phyloP scores from a whole-genome alignment of 2,329 filamentous ascomycete genomes.

The Hypoxylon sp. region DNA sequence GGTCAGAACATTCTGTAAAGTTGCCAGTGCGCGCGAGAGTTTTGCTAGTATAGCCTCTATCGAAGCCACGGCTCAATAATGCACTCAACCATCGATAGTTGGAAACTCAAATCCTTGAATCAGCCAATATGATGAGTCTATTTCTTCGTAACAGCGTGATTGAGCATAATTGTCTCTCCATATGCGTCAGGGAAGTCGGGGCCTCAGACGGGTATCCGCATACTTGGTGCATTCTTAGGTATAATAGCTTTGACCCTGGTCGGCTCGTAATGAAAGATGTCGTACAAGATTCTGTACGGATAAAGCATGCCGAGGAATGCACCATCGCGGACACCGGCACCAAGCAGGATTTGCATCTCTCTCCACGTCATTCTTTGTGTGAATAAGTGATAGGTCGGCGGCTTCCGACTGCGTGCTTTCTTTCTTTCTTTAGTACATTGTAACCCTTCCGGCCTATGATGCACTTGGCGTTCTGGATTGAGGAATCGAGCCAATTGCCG shows the following conservation, averaged over 20 bases:
- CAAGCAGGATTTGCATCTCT: constrained; percentile 27
- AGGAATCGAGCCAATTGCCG: too few species aligned
- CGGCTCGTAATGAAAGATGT: constrained; percentile 34
- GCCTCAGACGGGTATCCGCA: constrained; percentile 36
- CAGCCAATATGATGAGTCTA: constrained; percentile 28
- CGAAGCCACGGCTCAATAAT: constrained; percentile 17
- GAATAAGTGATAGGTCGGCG: too few species aligned
- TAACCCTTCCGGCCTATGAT: too few species aligned
- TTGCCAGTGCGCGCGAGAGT: not conserved
- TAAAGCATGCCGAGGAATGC: constrained; percentile 22
- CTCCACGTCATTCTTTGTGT: constrained; percentile 1
- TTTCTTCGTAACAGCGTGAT: constrained; percentile 19
- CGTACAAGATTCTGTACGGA: constrained; percentile 27
- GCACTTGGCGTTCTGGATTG: too few species aligned
- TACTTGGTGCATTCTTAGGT: constrained; percentile 24
- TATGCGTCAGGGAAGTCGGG: constrained; percentile 17
- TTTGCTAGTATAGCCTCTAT: constrained; percentile 20
- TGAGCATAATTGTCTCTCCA: constrained; percentile 10
- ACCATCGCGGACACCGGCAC: constrained; percentile 27
- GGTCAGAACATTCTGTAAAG: not conserved
- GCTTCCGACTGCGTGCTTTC: too few species aligned
- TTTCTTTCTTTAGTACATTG: too few species aligned
- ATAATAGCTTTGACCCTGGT: constrained; percentile 22
- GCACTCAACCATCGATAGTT: constrained; percentile 6
- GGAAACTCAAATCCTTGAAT: constrained; percentile 10